Conservation (phyloP, 2,329 filamentous ascomycete species). For the Pestalotiopsis sp. region DNA sequence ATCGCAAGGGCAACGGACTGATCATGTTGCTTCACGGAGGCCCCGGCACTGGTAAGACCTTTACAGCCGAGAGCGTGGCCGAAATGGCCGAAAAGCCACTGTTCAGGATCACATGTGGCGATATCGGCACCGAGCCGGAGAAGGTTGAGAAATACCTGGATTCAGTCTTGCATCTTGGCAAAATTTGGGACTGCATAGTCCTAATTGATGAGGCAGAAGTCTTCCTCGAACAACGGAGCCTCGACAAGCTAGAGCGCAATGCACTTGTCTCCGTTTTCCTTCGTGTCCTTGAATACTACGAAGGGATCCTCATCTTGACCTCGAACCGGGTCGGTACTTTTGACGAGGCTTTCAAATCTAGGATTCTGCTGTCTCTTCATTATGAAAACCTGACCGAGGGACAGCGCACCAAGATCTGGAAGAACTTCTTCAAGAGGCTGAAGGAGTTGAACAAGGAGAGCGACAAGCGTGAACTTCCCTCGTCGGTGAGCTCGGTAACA, state of each 20-base stretch:
- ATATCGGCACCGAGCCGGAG: conserved; percentile 26
- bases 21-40: conserved; percentile 24
- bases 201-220: conserved; percentile 25
- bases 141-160: conserved; percentile 25
- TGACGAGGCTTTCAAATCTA: conserved; percentile 26
- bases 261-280: conserved; percentile 35
- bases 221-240: conserved; percentile 23
- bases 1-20: conserved; percentile 21
- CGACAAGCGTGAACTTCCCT: conserved; percentile 17
- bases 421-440: conserved; percentile 19
- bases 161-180: conserved; percentile 21
- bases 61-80: conserved; percentile 24
- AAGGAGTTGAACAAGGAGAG: not conserved
- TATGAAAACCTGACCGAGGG: conserved; percentile 20
- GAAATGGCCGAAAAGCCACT: conserved; percentile 24
- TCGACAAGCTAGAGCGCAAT: conserved; percentile 23
- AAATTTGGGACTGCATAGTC: conserved; percentile 27
- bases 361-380: conserved; percentile 23
- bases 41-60: conserved; percentile 26
- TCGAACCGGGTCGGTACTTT: conserved; percentile 35
- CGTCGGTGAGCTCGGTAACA: conserved; percentile 15
- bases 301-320: conserved; percentile 46
- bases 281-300: conserved; percentile 42
- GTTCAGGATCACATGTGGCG: conserved; percentile 24
- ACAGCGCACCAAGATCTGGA: conserved; percentile 22